Evolutionary conservation across 225 moss, liverwort and hornwort genomes (phyloP).

Genomic region (Ulota crispa): DNA sequence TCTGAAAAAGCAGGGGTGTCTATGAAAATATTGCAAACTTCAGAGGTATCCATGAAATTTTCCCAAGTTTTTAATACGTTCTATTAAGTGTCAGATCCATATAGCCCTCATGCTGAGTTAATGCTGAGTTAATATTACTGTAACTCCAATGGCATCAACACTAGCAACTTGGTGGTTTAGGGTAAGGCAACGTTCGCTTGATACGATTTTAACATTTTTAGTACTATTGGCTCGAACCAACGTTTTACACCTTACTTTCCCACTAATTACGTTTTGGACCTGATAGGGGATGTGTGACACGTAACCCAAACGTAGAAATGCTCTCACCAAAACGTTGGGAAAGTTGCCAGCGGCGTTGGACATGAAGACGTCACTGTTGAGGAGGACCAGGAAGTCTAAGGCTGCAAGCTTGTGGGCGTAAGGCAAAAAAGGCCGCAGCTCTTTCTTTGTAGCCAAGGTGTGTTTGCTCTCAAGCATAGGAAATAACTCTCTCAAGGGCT

Average conservation of each 20-base stretch:
- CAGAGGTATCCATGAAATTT: no score
- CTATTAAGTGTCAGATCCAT: background rate
- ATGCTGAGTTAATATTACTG: background rate
- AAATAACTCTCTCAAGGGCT: slow-evolving; percentile 57
- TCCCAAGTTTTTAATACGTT: background rate
- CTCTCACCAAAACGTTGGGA: slow-evolving; percentile 52
- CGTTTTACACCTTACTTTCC: background rate
- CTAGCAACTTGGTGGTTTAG: background rate
- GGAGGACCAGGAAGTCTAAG: slow-evolving; percentile 58
- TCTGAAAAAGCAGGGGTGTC: no score
- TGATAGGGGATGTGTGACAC: no score
- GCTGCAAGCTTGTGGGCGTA: slow-evolving; percentile 62
- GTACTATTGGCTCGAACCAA: background rate
- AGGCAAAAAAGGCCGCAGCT: slow-evolving; percentile 53
- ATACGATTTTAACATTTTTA: background rate
- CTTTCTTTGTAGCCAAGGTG: slow-evolving; percentile 52
- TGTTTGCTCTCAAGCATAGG: slow-evolving; percentile 50
- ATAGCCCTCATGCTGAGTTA: background rate
- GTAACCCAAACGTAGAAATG: background rate
- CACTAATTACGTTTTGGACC: background rate
- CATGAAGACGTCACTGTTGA: slow-evolving; percentile 68
- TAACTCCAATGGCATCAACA: background rate
- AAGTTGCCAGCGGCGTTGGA: slow-evolving; percentile 72
- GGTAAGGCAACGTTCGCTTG: background rate
- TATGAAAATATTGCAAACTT: no score